Percentiles rank a stretch among this genome's conserved stretches.
These are phyloP conservation scores for Amylocarpus encephaloides DNA, from an alignment of 2,329 filamentous ascomycete species.

Conservation along the genomic window DNA sequence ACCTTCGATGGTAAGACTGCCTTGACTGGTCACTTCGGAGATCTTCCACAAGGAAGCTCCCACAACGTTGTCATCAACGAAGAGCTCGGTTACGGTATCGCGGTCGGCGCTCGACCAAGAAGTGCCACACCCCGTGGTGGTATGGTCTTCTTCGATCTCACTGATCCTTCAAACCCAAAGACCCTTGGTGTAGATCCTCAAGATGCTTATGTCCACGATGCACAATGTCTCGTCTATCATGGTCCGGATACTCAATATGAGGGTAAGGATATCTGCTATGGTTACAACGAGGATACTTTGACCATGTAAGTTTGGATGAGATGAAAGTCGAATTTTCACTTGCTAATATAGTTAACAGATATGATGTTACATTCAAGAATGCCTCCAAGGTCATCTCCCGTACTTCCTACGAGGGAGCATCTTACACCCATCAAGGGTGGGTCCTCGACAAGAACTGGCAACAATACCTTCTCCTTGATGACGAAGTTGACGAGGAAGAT, in stretches of 20 bases:
- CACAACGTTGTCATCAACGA: conserved; percentile 27
- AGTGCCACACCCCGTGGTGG: conserved; percentile 36
- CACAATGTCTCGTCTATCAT: conserved; percentile 33
- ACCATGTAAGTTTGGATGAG: conserved; percentile 28
- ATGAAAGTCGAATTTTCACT: too few species aligned
- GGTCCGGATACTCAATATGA: conserved; percentile 18
- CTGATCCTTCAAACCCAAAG: conserved; percentile 39
- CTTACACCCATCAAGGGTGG: conserved; percentile 46
- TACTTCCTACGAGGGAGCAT: conserved; percentile 43
- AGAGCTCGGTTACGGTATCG: conserved; percentile 2
- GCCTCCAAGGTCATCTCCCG: conserved; percentile 35
- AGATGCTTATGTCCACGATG: conserved; percentile 38
- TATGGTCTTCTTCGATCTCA: conserved; percentile 45
- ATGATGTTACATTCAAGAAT: conserved; percentile 37
- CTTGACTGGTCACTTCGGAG: conserved; percentile 3
- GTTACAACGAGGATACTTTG: conserved; percentile 32
- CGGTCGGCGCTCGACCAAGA: conserved; percentile 33
- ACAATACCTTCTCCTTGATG: conserved; percentile 14
- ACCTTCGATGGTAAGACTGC: conserved; percentile 29
- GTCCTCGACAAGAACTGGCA: conserved; percentile 8
- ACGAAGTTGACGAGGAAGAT: conserved; percentile 38
- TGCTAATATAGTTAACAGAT: conserved; percentile 1
- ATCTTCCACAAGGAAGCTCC: conserved; percentile 8
- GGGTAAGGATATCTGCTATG: conserved; percentile 11
- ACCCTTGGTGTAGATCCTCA: conserved; percentile 40